These are phyloP conservation scores for Podaxis mareebaensis DNA, from an alignment of 768 basidiomycete genomes.

Conservation along the genomic window DNA sequence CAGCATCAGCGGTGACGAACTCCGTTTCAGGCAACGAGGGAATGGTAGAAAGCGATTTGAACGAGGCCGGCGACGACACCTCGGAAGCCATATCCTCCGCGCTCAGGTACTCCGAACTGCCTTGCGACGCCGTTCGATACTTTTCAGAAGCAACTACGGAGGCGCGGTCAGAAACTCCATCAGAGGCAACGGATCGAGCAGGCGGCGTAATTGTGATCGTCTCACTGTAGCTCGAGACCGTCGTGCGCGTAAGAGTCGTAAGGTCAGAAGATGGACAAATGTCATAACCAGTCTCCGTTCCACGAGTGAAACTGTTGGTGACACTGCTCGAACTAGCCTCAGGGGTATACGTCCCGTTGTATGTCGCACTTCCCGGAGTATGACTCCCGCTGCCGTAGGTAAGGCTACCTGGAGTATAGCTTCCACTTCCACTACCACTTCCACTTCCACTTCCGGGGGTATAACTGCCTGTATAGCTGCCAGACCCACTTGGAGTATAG, in stretches of 20 bases:
- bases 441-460: conserved; percentile 8
- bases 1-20: conserved; percentile 46
- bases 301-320: conserved; percentile 31
- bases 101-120: conserved; percentile 52
- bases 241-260: conserved; percentile 35
- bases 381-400: conserved; percentile 22
- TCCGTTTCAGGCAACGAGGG: conserved; percentile 28
- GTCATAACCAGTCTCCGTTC: conserved; percentile 54
- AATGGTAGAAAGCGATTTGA: conserved; percentile 33
- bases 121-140: conserved; percentile 46
- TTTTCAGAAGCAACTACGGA: conserved; percentile 37
- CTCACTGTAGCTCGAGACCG: conserved; percentile 26
- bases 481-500: conserved; percentile 5
- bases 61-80: conserved; percentile 29
- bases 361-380: conserved; percentile 18
- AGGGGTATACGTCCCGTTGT: conserved; percentile 6
- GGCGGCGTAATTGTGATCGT: conserved; percentile 36
- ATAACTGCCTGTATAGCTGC: background rate
- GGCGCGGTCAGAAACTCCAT: conserved; percentile 27
- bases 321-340: conserved; percentile 20
- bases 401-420: conserved; percentile 16
- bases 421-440: conserved; percentile 18
- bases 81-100: conserved; percentile 35
- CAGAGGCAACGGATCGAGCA: conserved; percentile 27
- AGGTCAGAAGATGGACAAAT: conserved; percentile 54